A percentile compares a stretch with the other conserved stretches of the same genome.
These are phyloP conservation scores for Candida sojae DNA, from an alignment of 1,139 yeast species.

Conservation along the genomic window DNA sequence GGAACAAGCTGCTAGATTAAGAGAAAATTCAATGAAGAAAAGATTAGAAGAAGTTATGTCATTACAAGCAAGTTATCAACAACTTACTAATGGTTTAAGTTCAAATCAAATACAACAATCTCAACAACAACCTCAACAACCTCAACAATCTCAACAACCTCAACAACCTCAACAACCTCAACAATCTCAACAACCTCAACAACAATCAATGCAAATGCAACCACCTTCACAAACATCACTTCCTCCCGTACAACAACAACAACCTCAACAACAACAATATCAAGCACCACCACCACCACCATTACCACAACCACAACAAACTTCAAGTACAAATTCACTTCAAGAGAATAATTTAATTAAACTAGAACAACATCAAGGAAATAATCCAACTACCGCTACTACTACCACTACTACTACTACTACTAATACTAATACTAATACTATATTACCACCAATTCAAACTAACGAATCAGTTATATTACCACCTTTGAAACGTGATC, in stretches of 20 bases:
- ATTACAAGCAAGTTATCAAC: slow-evolving; percentile 16
- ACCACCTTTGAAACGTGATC: slow-evolving; percentile 30
- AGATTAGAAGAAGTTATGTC: slow-evolving; percentile 47
- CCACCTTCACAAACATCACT: not conserved
- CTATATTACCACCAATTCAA: slow-evolving; percentile 11
- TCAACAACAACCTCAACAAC: slow-evolving; percentile 5
- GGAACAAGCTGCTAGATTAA: slow-evolving; percentile 59
- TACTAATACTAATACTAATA: slow-evolving; percentile 2
- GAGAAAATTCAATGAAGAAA: slow-evolving; percentile 51
- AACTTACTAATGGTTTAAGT: not conserved
- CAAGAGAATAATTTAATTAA: not conserved
- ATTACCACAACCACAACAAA: too few species aligned
- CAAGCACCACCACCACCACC: not conserved
- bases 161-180: not conserved
- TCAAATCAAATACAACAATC: slow-evolving; percentile 4
- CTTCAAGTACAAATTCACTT: not conserved
- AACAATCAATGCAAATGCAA: not conserved
- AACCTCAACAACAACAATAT: not conserved
- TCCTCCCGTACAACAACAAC: not conserved
- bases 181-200: slow-evolving; percentile 1
- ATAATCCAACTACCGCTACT: too few species aligned
- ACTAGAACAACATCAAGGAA: not conserved
- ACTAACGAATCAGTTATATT: slow-evolving; percentile 13
- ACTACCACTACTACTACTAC: too few species aligned
- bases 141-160: not conserved